Base-by-base conservation (phyloP, 2,329 filamentous ascomycete genomes). In the Apiospora kogelbergensis region DNA sequence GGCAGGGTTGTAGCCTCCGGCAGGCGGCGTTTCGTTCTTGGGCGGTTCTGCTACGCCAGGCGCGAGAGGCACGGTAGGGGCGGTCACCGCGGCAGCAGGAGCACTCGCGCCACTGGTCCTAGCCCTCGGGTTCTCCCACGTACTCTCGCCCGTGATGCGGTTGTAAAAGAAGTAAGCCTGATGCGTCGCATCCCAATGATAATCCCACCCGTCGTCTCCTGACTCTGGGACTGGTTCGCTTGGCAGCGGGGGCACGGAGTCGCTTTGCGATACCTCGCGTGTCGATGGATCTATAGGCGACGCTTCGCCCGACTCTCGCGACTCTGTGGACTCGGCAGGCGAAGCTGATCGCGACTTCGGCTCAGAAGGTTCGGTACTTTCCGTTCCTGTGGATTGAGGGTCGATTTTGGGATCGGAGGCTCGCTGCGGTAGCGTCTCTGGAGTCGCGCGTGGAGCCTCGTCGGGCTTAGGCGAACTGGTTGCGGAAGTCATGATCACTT, bases 1-100 rank as follows among this genome's bases (percentile, higher is more conserved):
- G 30, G 94, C 93, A 1, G 96, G 96, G 78, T 98, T 97, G 83
- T 99, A 99, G 71, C 95, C 94, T 69, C 91, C 91, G 6, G 86
- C 87, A 26, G 88, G 82, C 63, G 74, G 82, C 67, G 68, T 78
- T 70, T 81, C 80, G 69, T 79, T 78, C 67, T 77, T 72, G 6
- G 79, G 80, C 13, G 74, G 73, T 10, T 74, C 74, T 9, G 77
- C 73, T 2, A 76, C 71, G 2, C 75, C 69, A 17, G 76, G 67
- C 4, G 74, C 46, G 20, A 71, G 69, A 13, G 77, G 69, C 44
- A 76, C 72, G 48, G 76, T 70, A 20, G 74, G 71, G 63, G 73
- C 75, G 46, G 74, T 71, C 41, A 73, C 71, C 22, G 76, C 68
- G 11, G 75, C 70, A 6, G 78, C 70, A 30, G 76, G 70, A n/a